These are phyloP conservation scores for Lactarius evosmus DNA, from an alignment of 768 basidiomycete genomes.

Conservation along the genomic window DNA sequence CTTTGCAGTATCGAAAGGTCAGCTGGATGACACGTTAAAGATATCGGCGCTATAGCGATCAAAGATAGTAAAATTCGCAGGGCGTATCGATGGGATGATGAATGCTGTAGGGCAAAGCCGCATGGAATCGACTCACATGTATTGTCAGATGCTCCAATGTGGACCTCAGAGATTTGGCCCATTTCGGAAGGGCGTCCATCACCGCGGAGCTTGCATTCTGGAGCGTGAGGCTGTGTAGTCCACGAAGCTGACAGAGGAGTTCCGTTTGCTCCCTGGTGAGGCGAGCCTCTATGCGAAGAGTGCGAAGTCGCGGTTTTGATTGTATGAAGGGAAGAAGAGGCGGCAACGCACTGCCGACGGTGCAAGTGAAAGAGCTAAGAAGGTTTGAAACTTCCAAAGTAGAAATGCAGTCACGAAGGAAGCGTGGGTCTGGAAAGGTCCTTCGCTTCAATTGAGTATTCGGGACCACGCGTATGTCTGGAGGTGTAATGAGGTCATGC, in stretches of 20 bases:
- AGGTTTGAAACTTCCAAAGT: conserved; percentile 51
- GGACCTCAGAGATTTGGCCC: conserved; percentile 44
- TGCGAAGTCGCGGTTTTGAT: conserved; percentile 43
- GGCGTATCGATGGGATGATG: conserved; percentile 20
- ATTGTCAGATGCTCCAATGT: conserved; percentile 56
- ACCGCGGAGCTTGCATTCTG: conserved; percentile 63
- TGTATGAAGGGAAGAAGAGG: conserved; percentile 49
- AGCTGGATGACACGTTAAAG: conserved; percentile 13
- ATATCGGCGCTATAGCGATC: conserved; percentile 8
- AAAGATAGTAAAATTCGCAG: conserved; percentile 13
- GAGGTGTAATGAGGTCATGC: conserved; percentile 7
- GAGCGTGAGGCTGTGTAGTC: conserved; percentile 48
- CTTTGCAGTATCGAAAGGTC: conserved; percentile 12
- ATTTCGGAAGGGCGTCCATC: conserved; percentile 55
- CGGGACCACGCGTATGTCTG: conserved; percentile 53
- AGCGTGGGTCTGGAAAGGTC: conserved; percentile 38
- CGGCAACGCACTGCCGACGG: conserved; percentile 42
- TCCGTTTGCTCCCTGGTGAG: conserved; percentile 51
- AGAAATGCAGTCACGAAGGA: conserved; percentile 50
- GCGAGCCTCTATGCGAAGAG: conserved; percentile 49
- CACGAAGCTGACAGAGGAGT: conserved; percentile 40
- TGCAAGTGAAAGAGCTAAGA: conserved; percentile 56
- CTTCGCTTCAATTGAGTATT: conserved; percentile 34
- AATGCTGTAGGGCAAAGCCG: conserved; percentile 5
- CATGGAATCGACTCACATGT: conserved; percentile 44